These are phyloP conservation scores for Candida morakotiae DNA, from an alignment of 805 yeast genomes.

Conservation along the genomic window DNA sequence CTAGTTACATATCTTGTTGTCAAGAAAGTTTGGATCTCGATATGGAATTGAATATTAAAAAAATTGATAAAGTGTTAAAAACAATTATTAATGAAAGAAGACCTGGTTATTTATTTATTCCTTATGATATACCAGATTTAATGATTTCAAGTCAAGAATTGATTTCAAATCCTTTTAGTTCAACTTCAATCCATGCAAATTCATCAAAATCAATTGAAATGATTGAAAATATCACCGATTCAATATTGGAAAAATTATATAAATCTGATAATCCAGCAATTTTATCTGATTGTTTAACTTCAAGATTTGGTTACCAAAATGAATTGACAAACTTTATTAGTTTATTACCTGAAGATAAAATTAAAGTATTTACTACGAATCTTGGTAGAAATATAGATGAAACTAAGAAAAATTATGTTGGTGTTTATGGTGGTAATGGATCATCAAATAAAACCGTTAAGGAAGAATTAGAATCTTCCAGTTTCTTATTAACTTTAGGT, in stretches of 20 bases:
- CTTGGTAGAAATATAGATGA: conserved; percentile 77
- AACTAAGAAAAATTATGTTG: conserved; percentile 57
- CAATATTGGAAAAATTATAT: conserved; percentile 50
- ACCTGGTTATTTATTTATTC: conserved; percentile 83
- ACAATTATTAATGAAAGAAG: conserved; percentile 53
- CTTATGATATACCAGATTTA: conserved; percentile 59
- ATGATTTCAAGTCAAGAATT: conserved; percentile 21
- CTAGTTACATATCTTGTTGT: conserved; percentile 50
- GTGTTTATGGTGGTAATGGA: conserved; percentile 64
- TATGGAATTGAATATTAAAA: conserved; percentile 39
- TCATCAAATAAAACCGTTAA: conserved; percentile 22
- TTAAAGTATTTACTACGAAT: conserved; percentile 53
- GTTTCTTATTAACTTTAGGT: conserved; percentile 70
- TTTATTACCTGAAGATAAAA: conserved; percentile 28
- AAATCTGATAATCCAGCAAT: conserved; percentile 56
- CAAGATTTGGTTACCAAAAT: conserved; percentile 50
- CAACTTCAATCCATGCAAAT: conserved; percentile 7
- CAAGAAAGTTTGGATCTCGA: conserved; percentile 33
- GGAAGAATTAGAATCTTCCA: conserved; percentile 42
- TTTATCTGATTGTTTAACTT: conserved; percentile 66
- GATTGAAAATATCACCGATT: conserved; percentile 19
- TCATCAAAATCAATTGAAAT: conserved; percentile 8
- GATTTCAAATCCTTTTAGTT: conserved; percentile 10
- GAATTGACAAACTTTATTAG: conserved; percentile 48
- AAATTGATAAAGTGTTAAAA: conserved; percentile 65